A percentile compares a stretch with the other conserved stretches of the same genome.
Conservation (phyloP, 2,329 filamentous ascomycete genomes). For the Rhexocercosporidium sp. region DNA sequence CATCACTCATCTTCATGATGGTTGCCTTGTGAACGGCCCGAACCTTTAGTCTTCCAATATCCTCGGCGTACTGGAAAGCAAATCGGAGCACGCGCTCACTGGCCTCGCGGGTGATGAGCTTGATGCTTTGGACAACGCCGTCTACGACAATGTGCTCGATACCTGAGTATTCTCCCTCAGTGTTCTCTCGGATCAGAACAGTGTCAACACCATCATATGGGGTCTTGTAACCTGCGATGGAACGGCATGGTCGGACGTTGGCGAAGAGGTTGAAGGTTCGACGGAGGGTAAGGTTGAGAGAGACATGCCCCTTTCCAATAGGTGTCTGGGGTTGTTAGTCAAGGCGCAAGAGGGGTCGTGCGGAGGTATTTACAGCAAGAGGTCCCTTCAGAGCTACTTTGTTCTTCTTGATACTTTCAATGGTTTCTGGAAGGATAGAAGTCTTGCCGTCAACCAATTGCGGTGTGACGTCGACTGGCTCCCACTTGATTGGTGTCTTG, state of each 20-base stretch:
- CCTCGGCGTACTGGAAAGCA: constrained; percentile 96
- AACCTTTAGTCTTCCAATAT: constrained; percentile 94
- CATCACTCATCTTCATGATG: constrained; percentile 99
- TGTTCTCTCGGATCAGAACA: constrained; percentile 98
- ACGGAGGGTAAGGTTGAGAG: constrained; percentile 96
- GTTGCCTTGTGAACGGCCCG: constrained; percentile 99
- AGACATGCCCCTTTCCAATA: constrained; percentile 98
- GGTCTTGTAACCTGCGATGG: constrained; percentile 96
- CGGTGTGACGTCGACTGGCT: constrained; percentile 94
- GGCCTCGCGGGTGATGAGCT: constrained; percentile 96
- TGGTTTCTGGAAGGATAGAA: constrained; percentile 89
- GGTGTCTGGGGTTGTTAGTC: constrained; percentile 67
- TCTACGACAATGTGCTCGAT: constrained; percentile 99
- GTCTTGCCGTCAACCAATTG: constrained; percentile 95
- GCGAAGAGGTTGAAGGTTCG: constrained; percentile 99
- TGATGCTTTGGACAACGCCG: constrained; percentile 98
- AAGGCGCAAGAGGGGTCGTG: constrained; percentile 26
- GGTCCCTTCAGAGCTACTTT: constrained; percentile 98
- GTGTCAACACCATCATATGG: constrained; percentile 97
- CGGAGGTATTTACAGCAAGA: constrained; percentile 72
- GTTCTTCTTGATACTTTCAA: constrained; percentile 92
- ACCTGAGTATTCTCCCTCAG: constrained; percentile 98
- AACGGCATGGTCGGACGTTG: constrained; percentile 97
- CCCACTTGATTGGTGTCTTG: constrained; percentile 92
- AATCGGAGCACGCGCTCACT: constrained; percentile 95